Base-by-base conservation (phyloP, 371 early-diverging fungal genomes). In the Mortierella sp. region DNA sequence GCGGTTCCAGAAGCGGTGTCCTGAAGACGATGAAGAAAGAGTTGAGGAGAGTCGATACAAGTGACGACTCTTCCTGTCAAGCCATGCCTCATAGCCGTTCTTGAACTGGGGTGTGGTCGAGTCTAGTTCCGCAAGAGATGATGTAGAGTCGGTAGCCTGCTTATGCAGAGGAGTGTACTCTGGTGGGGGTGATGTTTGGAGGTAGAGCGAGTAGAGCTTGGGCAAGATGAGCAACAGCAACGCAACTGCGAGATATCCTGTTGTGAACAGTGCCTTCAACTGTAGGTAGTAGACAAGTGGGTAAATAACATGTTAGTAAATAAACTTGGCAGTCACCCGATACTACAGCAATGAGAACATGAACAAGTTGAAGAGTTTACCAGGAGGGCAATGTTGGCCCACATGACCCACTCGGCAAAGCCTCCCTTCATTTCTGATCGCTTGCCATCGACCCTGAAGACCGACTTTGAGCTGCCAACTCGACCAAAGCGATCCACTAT, bases 381-480 rank as follows among this genome's bases (percentile, higher is more conserved):
- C 72, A 90, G 77, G 21, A 84, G 65, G 1, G 91, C 88, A 87
- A 94, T 91, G 60, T 92, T 88, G 21, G 93, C 88, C 63, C 90
- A 87, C 81, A 96, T 95, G 51, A 97, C 92, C 87, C 92, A 95
- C 77, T 95, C 96, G 56, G 96, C 96, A 12, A 91, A 82, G 5
- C 95, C 94, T 8, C 92, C 93, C 41, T 91, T 89, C 83, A 95
- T 91, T 16, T 91, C 88, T 35, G 89, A 88, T 7, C 93, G 89
- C 74, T 89, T 75, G 14, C 91, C 91, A 78, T 96, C 95, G 8
- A 91, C 90, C 49, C 95, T 89, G 79, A 96, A 97, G 48, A 81
- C 81, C 43, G 89, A 86, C 6, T 60, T 80, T 51, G 89, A 88
- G 43, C 70, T 81, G 3, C 89, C 92, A 0, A 75, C 71, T n/a